Conservation (phyloP, 2,329 filamentous ascomycete genomes). For the Cadophora sp. region DNA sequence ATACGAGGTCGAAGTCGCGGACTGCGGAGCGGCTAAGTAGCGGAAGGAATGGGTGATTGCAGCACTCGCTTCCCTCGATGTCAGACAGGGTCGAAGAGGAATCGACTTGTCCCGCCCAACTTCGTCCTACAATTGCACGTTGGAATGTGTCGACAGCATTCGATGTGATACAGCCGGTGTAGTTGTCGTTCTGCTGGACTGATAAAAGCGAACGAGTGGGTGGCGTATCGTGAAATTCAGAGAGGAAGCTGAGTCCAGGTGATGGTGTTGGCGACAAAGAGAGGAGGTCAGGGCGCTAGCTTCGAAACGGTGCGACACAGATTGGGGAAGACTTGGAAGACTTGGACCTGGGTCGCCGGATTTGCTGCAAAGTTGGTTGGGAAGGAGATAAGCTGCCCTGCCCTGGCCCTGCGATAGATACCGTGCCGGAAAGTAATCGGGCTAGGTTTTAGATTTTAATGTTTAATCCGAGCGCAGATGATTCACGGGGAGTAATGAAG, state of each 20-base stretch:
- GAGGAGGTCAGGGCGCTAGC: constrained; percentile 7
- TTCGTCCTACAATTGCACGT: constrained; percentile 8
- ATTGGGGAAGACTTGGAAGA: neutral
- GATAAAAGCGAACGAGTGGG: neutral
- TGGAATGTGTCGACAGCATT: constrained; percentile 14
- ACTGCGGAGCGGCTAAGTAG: constrained; percentile 23
- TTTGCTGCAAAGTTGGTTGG: neutral
- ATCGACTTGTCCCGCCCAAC: constrained; percentile 8
- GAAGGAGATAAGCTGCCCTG: neutral
- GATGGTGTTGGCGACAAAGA: constrained; percentile 2
- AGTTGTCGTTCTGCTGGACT: neutral
- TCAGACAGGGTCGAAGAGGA: constrained; percentile 7
- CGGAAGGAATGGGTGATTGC: constrained; percentile 26
- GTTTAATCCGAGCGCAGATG: neutral
- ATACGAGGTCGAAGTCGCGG: constrained; percentile 7
- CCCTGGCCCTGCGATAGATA: neutral
- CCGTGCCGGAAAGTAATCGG: neutral
- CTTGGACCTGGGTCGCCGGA: neutral
- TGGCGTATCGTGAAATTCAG: neutral
- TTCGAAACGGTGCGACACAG: constrained; percentile 6
- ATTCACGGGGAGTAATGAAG: neutral
- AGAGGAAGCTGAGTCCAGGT: neutral
- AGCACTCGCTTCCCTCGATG: constrained; percentile 5
- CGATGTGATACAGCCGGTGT: constrained; percentile 8
- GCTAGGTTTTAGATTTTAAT: neutral